Evolutionary conservation across 805 yeast species (phyloP), one percentile per base, ranked within the genome.

Genomic region (Candida tibetensis): DNA sequence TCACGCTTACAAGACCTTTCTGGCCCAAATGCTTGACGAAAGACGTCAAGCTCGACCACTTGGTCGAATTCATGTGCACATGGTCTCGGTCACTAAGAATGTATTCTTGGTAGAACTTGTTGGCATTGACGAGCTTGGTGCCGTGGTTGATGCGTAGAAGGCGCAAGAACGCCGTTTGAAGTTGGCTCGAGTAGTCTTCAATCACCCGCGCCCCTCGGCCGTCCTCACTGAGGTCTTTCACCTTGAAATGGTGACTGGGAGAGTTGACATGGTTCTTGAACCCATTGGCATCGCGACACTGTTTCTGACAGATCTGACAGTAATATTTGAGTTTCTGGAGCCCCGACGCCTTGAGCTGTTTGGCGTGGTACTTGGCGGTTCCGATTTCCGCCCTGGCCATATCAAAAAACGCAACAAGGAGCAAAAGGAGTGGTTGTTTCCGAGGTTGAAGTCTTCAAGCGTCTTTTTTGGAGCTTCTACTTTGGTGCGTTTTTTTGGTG

Each of bases 241-340:
- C 74, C 36, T 76, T 77, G 14, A 77, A 74, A 32, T 75, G 60
- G 56, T 93, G 99, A 1, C 85, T 70, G 31, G 85, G 87, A n/a
- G 95, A 81, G 45, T 73, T 71, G n/a, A 82, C 72, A 58, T 93
- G 99, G 52, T 91, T 84, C 52, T 85, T 83, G 68, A 85, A 93
- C 17, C 99, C 99, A 62, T 93, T 91, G 45, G 85, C 95, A 58
- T 95, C 99, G 39, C 97, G 68, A 58, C 98, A 90, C 63, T 93
- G 99, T 53, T 91, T 88, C 55, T 74, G 78, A 54, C 99, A 93
- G 2, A 87, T 73, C 58, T 84, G 98, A 60, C 99, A 93, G 61
- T 89, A 95, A 72, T 79, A 91, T 44, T 79, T 72, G 36, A 93
- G 75, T 53, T 85, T 81, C 61, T 90, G 97, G 17, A 90, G 78